phyloP scores from a whole-genome alignment of 2,329 filamentous ascomycete genomes.

The Aspergillus floridensis region DNA sequence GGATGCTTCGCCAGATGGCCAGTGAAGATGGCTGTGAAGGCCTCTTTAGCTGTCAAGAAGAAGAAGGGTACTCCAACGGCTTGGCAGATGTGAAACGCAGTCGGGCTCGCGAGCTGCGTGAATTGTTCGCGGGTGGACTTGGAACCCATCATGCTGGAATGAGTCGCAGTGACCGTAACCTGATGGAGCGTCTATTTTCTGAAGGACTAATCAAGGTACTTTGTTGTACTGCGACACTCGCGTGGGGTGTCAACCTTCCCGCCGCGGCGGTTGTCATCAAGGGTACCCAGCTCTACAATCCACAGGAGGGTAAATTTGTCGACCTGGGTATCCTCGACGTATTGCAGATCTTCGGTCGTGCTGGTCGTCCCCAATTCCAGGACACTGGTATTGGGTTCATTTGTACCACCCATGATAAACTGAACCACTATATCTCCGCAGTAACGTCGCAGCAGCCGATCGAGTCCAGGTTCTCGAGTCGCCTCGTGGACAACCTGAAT shows the following conservation, averaged over 20 bases:
- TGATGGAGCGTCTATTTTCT: slow-evolving; percentile 89
- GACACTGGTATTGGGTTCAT: slow-evolving; percentile 98
- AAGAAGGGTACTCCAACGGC: slow-evolving; percentile 77
- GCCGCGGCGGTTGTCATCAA: slow-evolving; percentile 97
- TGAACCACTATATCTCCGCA: slow-evolving; percentile 85
- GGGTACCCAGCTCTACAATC: slow-evolving; percentile 93
- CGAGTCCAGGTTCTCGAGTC: slow-evolving; percentile 91
- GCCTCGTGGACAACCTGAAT: slow-evolving; percentile 94
- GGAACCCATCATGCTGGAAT: slow-evolving; percentile 97
- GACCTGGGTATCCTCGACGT: slow-evolving; percentile 96
- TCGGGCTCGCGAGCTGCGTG: slow-evolving; percentile 80
- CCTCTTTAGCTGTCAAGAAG: slow-evolving; percentile 75
- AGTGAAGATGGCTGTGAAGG: slow-evolving; percentile 74
- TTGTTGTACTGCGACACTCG: slow-evolving; percentile 95
- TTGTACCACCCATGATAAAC: slow-evolving; percentile 90
- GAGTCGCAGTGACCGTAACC: slow-evolving; percentile 86
- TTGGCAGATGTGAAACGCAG: slow-evolving; percentile 81
- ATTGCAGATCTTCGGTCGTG: slow-evolving; percentile 96
- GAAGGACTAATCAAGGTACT: slow-evolving; percentile 95
- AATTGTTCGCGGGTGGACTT: slow-evolving; percentile 84
- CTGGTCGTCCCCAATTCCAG: slow-evolving; percentile 94
- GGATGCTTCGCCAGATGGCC: slow-evolving; percentile 82
- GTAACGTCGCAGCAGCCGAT: slow-evolving; percentile 96
- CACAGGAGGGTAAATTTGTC: slow-evolving; percentile 93
- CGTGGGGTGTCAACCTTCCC: slow-evolving; percentile 98